phyloP scores from a whole-genome alignment of 2,329 filamentous ascomycete genomes.

The Hymenoscyphus salicellus region DNA sequence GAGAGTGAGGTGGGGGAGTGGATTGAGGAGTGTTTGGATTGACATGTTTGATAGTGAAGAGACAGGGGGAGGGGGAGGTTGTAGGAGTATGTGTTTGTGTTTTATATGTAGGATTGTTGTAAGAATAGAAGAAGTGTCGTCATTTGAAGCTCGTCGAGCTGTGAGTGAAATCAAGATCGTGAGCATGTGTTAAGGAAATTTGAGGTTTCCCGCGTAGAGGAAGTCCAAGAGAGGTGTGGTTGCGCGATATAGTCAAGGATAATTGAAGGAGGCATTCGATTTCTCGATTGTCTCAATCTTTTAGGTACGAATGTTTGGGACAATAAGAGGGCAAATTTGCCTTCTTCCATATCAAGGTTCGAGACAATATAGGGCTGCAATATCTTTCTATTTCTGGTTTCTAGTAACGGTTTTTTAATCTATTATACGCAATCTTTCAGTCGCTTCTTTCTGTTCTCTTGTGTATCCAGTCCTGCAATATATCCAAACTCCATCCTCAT shows the following conservation, averaged over 20 bases:
- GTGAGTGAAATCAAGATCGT: no score
- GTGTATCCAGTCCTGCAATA: neutral
- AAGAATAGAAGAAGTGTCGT: neutral
- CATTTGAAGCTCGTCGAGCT: no score
- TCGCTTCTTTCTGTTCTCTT: neutral
- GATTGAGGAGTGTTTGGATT: constrained; percentile 19
- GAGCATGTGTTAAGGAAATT: no score
- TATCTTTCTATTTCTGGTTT: neutral
- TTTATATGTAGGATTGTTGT: neutral
- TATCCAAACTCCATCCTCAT: neutral
- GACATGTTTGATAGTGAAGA: no score
- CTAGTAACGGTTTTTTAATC: neutral
- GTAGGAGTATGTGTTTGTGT: neutral
- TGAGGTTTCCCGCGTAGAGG: no score
- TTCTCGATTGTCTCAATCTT: no score
- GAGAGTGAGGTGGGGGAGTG: constrained; percentile 17
- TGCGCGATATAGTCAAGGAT: no score
- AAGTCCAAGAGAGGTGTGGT: no score
- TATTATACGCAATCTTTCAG: neutral
- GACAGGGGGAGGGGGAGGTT: neutral
- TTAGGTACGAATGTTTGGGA: no score
- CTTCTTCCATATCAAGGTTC: no score
- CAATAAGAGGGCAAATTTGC: no score
- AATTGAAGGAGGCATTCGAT: no score
- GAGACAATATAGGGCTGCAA: neutral